Evolutionary conservation across 805 yeast genomes (phyloP).

Genomic region (Nakazawaea siamensis): DNA sequence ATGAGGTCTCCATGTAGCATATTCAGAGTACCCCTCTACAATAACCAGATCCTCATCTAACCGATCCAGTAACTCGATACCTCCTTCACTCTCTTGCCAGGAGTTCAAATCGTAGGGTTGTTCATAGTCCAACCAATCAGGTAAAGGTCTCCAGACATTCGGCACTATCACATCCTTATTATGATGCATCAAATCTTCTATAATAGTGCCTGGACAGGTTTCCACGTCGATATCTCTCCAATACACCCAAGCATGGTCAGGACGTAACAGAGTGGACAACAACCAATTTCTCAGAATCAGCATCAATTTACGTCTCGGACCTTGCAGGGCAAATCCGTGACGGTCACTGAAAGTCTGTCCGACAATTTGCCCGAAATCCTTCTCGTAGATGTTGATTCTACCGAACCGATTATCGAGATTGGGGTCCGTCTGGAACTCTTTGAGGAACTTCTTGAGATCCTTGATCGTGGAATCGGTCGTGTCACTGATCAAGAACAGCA

Average conservation of each 20-base stretch:
- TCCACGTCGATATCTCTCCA: conserved; percentile 97
- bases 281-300: conserved; percentile 93
- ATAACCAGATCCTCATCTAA: conserved; percentile 90
- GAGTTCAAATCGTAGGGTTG: conserved; percentile 78
- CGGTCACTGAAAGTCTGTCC: conserved; percentile 89
- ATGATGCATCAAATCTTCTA: conserved; percentile 88
- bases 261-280: conserved; percentile 71
- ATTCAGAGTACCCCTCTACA: conserved; percentile 93
- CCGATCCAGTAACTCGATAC: conserved; percentile 58
- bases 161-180: conserved; percentile 87
- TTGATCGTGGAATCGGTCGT: conserved; percentile 83
- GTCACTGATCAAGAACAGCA: conserved; percentile 80
- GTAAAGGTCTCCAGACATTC: conserved; percentile 81
- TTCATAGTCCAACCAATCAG: conserved; percentile 74
- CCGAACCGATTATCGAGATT: conserved; percentile 60
- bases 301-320: conserved; percentile 87
- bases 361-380: conserved; percentile 84
- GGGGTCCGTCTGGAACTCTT: conserved; percentile 55
- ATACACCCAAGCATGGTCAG: conserved; percentile 89
- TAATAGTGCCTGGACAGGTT: conserved; percentile 68
- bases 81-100: conserved; percentile 78
- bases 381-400: conserved; percentile 76
- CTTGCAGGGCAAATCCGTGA: conserved; percentile 92
- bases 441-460: conserved; percentile 48
- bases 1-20: conserved; percentile 96